phyloP scores from a whole-genome alignment of 352 stramenopile species.

The Pythium brassicae region DNA sequence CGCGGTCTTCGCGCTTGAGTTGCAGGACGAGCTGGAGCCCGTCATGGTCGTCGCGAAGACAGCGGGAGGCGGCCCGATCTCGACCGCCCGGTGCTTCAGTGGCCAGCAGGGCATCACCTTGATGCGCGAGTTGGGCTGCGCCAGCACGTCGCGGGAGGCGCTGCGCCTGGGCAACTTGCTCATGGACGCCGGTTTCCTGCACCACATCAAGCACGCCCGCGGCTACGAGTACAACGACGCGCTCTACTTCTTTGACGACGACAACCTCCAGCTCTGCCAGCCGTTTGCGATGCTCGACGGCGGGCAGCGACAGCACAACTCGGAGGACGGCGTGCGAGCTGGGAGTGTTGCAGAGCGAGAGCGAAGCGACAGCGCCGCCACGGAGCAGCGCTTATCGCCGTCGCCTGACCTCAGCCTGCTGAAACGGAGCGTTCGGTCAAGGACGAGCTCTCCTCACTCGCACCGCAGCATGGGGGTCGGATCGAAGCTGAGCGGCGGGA shows the following conservation, averaged over 20 bases:
- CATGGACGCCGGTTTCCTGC: constrained; percentile 28
- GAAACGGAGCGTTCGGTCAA: background rate
- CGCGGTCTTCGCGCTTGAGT: constrained; percentile 17
- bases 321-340: background rate
- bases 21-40: constrained; percentile 15
- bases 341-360: background rate
- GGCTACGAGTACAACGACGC: constrained; percentile 19
- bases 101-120: constrained; percentile 17
- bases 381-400: background rate
- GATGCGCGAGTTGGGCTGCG: constrained; percentile 10
- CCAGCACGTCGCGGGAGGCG: constrained; percentile 16
- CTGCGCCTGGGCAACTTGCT: constrained; percentile 35
- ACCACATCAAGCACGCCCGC: constrained; percentile 26
- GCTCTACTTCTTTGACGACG: constrained; percentile 30
- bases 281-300: constrained; percentile 25
- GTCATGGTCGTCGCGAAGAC: constrained; percentile 7
- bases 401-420: background rate
- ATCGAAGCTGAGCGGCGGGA: background rate
- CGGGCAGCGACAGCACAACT: background rate
- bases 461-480: background rate
- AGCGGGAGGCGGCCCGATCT: background rate
- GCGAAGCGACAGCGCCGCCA: background rate
- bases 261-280: constrained; percentile 20
- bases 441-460: background rate
- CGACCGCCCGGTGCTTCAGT: constrained; percentile 18